Base-by-base conservation (phyloP, 2,329 filamentous ascomycete genomes). In the Colletotrichum sojae region DNA sequence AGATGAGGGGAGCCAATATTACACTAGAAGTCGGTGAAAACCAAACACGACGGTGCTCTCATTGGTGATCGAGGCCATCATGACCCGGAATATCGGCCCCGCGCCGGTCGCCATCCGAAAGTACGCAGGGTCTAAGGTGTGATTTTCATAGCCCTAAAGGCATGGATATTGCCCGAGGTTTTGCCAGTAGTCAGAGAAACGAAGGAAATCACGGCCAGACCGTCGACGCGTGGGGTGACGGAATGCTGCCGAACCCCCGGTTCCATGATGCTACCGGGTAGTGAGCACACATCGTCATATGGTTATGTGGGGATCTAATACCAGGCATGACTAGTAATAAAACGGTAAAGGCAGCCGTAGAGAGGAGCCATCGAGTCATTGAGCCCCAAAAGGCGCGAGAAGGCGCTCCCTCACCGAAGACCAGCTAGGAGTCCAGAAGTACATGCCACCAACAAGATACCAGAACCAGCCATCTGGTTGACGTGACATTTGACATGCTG, bases 61-160 rank as follows among this genome's bases (percentile, higher is more conserved):
- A 52, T 60, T 66, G 55, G 66, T 31, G 56, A 40, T 39, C 36
- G 54, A 39, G n/a, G 25, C 56, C 62, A 49, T 69, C 66, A 60
- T 69, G 52, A 31, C 18, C 25, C 45, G 25, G 25, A 66, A 40
- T 45, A 51, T 66, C 62, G 62, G 62, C 62, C 66, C 66, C 62
- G 39, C 66, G 22, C 43, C 55, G 62, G 56, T 55, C 20, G 51
- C 46, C 25, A 43, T 25, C 25, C 49, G 43, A 52, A 39, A 49
- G 16, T 1, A n/a, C 51, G 31, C 31, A 36, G 31, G 31, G 31
- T 36, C 31, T 36, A 31, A 39, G 12, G 55, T 56, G 54, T 61
- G 60, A 59, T 59, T 45, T 18, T 52, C 16, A 43, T 43, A 18
- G 25, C 36, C 36, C 1, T 52, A n/a, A 27, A 27, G 61, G 10